Evolutionary conservation across 192 early-diverging fungal genomes (phyloP).

Genomic region (Geranomyces michiganensis): DNA sequence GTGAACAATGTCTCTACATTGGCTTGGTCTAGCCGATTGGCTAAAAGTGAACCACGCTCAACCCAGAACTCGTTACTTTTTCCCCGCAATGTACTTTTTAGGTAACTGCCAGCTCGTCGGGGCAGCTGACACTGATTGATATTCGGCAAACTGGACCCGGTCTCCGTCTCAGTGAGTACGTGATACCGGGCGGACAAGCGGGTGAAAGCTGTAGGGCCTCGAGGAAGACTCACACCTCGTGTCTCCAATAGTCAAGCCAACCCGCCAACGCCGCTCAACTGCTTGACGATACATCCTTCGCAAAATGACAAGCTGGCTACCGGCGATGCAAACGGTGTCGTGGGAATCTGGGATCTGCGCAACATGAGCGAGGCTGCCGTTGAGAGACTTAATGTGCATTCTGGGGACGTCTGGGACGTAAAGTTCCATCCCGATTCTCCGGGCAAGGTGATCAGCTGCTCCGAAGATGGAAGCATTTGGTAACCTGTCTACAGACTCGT

Average conservation of each 20-base stretch:
- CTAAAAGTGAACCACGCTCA: too few relatives aligned
- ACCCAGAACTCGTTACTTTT: too few relatives aligned
- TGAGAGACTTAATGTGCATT: background rate
- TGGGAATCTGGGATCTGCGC: slow-evolving; percentile 30
- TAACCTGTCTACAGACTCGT: background rate
- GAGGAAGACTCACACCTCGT: background rate
- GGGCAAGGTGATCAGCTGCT: slow-evolving; percentile 21
- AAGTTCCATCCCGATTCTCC: slow-evolving; percentile 23
- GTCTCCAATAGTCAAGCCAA: slow-evolving; percentile 11
- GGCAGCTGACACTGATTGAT: slow-evolving; percentile 12
- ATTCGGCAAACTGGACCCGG: slow-evolving; percentile 9
- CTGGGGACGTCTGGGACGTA: slow-evolving; percentile 24
- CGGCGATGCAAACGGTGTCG: slow-evolving; percentile 10
- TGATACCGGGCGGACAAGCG: too few relatives aligned
- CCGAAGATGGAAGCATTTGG: slow-evolving; percentile 29
- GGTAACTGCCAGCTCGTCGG: slow-evolving; percentile 18
- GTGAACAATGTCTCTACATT: too few relatives aligned
- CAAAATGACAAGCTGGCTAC: slow-evolving; percentile 28
- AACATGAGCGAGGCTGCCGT: slow-evolving; percentile 13
- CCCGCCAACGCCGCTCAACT: slow-evolving; percentile 52
- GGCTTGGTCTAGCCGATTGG: too few relatives aligned
- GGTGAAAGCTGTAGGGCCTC: too few relatives aligned
- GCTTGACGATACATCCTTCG: slow-evolving; percentile 32
- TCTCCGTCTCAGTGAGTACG: slow-evolving; percentile 6
- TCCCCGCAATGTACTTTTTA: background rate